These are phyloP conservation scores for Eucalyptus globulus DNA, from an alignment of 345 rosid species.

Conservation along the genomic window DNA sequence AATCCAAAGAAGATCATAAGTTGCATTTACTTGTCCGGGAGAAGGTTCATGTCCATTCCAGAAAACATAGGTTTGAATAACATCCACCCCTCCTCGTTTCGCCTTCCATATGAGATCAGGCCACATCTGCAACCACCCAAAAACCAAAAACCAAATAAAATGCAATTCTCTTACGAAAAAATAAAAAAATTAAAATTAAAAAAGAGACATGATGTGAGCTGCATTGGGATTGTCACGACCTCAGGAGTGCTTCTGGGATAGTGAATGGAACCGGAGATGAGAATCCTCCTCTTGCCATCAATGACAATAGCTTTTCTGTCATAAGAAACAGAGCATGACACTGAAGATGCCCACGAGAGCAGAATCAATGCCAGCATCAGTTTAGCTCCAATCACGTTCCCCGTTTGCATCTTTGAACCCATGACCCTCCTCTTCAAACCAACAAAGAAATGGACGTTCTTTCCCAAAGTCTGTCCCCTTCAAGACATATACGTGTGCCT, in stretches of 20 bases:
- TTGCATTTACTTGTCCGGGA: neutral
- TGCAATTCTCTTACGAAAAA: neutral
- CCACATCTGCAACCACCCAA: slow-evolving; percentile 2
- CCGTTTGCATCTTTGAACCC: neutral
- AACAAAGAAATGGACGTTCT: neutral
- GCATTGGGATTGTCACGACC: neutral
- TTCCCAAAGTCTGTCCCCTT: neutral
- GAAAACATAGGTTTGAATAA: slow-evolving; percentile 35
- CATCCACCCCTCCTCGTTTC: slow-evolving; percentile 30
- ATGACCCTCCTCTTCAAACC: neutral
- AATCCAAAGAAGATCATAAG: too few species aligned
- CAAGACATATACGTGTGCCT: neutral
- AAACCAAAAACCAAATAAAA: too few species aligned
- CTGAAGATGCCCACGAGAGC: neutral
- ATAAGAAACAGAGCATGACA: slow-evolving; percentile 1
- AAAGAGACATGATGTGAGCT: neutral
- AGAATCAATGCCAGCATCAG: neutral
- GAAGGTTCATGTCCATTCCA: slow-evolving; percentile 29
- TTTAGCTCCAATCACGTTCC: neutral
- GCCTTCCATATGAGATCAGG: slow-evolving; percentile 6
- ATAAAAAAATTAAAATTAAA: too few species aligned
- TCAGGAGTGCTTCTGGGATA: slow-evolving; percentile 91
- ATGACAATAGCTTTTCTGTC: slow-evolving; percentile 49
- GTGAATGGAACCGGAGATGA: slow-evolving; percentile 94
- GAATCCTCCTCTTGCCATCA: slow-evolving; percentile 72